Evolutionary conservation across 2,329 filamentous ascomycete species (phyloP), one percentile per base, ranked within the genome.

Genomic region (Trichoderma lentiforme): DNA sequence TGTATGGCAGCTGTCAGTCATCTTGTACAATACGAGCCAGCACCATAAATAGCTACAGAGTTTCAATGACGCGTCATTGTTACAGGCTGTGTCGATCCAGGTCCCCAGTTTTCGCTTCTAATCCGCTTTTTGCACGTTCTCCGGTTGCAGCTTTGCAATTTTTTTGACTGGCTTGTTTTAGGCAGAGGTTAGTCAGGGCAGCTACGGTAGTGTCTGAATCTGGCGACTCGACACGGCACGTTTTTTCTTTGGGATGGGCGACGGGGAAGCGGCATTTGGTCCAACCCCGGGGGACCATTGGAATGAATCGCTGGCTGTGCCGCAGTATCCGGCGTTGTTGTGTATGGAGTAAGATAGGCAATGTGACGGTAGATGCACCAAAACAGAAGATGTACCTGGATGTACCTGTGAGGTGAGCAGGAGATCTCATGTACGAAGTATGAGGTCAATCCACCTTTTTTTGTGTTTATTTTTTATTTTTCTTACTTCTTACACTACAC

Each of bases 41-140:
- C 39, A 43, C 39, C 39, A 43, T 43, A 43, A 43, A 43, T 43
- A 43, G 39, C 39, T 3, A 57, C 63, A 67, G 3, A 57, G 47
- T 67, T 67, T 58, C 32, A 57, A 32, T 51, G 61, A 64, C 61
- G 61, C 61, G 61, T 64, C 61, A 32, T 21, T 57, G 51, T 58
- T 36, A 32, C 61, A 51, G 63, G 47, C 64, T 58, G 51, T 58
- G 53, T 67, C 64, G 64, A 58, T 47, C 39, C 24, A 36, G 39
- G 34, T 8, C 39, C 12, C 61, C 47, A 15, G 18, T 64, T 64
- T 64, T 53, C n/a, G n/a, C 47, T 43, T 63, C 34, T 24, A 36
- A 15, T 26, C 32, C 21, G 30, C 21, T 61, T 61, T 34, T 36
- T 24, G 8, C 6, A 24, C 32, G 30, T 39, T 39, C 43, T 43